Evolutionary conservation across 2,329 filamentous ascomycete species (phyloP).

Genomic region (Phoma sp.): DNA sequence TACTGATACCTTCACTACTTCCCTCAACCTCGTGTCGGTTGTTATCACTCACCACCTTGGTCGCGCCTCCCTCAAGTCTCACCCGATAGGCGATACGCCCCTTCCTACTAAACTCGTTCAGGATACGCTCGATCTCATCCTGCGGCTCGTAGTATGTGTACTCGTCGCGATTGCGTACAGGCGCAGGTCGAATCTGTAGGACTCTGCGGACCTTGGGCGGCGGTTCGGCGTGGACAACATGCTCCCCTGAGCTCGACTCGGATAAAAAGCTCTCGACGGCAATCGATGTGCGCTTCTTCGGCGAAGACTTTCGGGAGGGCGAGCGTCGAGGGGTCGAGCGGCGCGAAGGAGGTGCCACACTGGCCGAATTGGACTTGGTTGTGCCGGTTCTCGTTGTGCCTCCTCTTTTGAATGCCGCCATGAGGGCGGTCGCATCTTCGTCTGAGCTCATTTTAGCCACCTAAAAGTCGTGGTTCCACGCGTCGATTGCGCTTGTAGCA

Average conservation of each 20-base stretch:
- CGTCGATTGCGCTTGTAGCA: neutral
- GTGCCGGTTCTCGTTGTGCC: neutral
- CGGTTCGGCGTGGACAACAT: neutral
- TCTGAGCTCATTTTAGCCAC: conserved; percentile 32
- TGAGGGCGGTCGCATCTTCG: conserved; percentile 31
- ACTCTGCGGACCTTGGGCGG: conserved; percentile 18
- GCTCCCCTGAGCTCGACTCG: conserved; percentile 20
- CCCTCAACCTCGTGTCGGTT: neutral
- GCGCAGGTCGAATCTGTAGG: conserved; percentile 35
- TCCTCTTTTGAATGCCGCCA: conserved; percentile 36
- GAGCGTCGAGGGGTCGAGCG: neutral
- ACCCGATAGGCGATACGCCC: conserved; percentile 51
- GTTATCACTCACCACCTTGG: conserved; percentile 49
- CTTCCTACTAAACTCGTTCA: conserved; percentile 44
- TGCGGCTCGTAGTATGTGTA: conserved; percentile 43
- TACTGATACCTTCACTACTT: conserved; percentile 4
- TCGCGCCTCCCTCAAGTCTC: conserved; percentile 48
- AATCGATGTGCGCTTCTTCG: conserved; percentile 15
- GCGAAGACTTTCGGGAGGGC: neutral
- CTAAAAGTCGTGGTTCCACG: neutral
- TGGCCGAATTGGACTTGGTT: neutral
- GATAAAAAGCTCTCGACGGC: conserved; percentile 23
- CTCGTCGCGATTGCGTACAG: conserved; percentile 35
- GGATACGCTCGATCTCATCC: conserved; percentile 47
- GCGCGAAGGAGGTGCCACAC: neutral